These are phyloP conservation scores for Metarhizium robertsii DNA, from an alignment of 2,329 filamentous ascomycete species.

Conservation along the genomic window DNA sequence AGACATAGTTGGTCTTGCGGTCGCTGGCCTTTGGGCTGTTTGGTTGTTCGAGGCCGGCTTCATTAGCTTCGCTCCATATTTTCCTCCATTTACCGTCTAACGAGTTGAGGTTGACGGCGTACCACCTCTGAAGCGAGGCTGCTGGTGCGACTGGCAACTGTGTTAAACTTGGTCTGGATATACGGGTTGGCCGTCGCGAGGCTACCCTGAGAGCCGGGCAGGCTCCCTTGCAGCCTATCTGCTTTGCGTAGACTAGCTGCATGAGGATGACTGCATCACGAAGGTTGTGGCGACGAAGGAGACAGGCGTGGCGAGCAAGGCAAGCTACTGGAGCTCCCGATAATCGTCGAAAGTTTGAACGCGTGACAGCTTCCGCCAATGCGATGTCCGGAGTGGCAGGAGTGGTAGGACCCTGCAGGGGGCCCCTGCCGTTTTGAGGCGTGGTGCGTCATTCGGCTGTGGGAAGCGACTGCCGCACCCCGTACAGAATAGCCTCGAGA, in stretches of 20 bases:
- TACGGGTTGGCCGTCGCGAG: conserved; percentile 2
- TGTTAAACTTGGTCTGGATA: background rate
- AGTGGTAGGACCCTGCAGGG: conserved; percentile 3
- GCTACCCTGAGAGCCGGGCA: conserved; percentile 4
- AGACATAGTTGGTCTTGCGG: conserved; percentile 46
- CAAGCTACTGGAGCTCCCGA: background rate
- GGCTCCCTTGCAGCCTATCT: conserved; percentile 12
- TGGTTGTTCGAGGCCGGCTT: conserved; percentile 8
- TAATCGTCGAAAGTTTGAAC: background rate
- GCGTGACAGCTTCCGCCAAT: background rate
- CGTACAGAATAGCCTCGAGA: background rate
- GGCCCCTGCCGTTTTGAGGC: conserved; percentile 3
- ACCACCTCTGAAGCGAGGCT: conserved; percentile 19
- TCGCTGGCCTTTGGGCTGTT: conserved; percentile 22
- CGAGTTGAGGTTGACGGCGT: conserved; percentile 36
- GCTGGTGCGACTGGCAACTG: background rate
- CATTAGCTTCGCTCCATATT: conserved; percentile 27
- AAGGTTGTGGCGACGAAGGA: background rate
- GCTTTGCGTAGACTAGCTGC: conserved; percentile 18
- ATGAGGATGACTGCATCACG: conserved; percentile 17
- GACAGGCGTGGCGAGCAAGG: background rate
- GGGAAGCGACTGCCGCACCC: background rate
- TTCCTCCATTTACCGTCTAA: conserved; percentile 43
- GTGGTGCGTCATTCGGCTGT: background rate
- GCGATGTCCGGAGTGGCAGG: background rate